These are phyloP conservation scores for Pichia sp. DNA, from an alignment of 1,139 yeast species.

Conservation along the genomic window DNA sequence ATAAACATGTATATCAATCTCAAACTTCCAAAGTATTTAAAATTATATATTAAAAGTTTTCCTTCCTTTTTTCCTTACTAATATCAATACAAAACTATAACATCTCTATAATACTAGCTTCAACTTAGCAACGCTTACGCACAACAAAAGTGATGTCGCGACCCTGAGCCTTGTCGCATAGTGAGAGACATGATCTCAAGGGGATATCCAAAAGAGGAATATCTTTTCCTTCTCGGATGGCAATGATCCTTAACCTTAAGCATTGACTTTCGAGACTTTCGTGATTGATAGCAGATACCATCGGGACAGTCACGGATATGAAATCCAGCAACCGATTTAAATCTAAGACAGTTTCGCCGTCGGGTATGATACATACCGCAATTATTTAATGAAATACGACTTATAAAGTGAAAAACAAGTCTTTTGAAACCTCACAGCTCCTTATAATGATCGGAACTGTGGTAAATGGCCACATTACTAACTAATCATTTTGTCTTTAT, in stretches of 20 bases:
- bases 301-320: background rate
- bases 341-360: slow-evolving; percentile 6
- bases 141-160: background rate
- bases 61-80: too few relatives aligned
- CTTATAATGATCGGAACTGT: background rate
- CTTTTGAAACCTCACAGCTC: background rate
- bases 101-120: too few relatives aligned
- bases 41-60: too few relatives aligned
- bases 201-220: slow-evolving; percentile 1
- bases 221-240: background rate
- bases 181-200: background rate
- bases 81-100: too few relatives aligned
- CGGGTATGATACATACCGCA: slow-evolving; percentile 14
- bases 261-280: background rate
- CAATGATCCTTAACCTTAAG: background rate
- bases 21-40: too few relatives aligned
- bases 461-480: background rate
- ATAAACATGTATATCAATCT: too few relatives aligned
- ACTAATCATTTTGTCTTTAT: background rate
- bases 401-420: background rate
- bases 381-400: background rate
- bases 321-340: slow-evolving; percentile 2
- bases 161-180: background rate
- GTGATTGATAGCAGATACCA: background rate
- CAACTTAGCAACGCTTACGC: background rate